Evolutionary conservation across 371 early-diverging fungal species (phyloP).

Genomic region (Mortierella sp.): DNA sequence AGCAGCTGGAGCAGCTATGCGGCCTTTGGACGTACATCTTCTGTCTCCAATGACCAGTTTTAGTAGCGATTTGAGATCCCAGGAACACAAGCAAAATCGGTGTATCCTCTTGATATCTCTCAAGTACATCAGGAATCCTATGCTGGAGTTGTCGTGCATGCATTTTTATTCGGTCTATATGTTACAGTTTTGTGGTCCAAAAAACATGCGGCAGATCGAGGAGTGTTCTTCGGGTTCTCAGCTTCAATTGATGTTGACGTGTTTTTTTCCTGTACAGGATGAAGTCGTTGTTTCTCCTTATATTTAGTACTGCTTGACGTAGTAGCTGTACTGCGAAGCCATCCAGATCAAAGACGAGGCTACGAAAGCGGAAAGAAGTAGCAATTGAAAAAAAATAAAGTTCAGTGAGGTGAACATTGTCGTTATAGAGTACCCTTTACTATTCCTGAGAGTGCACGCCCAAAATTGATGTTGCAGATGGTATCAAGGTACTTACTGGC

Average conservation of each 20-base stretch:
- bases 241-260: not conserved
- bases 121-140: not conserved
- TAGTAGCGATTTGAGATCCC: not conserved
- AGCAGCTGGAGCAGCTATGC: conserved; percentile 28
- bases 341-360: conserved; percentile 64
- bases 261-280: not conserved
- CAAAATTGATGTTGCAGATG: not conserved
- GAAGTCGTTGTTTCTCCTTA: not conserved
- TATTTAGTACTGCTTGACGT: conserved; percentile 59
- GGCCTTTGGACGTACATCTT: conserved; percentile 10
- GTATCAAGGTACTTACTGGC: conserved; percentile 66
- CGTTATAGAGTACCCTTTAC: no score
- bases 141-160: not conserved
- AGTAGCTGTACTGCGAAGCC: conserved; percentile 58
- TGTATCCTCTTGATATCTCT: no score
- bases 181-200: conserved; percentile 4
- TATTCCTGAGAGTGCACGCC: not conserved
- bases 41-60: not conserved
- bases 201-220: not conserved
- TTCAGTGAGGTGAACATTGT: no score
- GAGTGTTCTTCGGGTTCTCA: not conserved
- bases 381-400: conserved; percentile 1
- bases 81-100: no score
- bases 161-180: conserved; percentile 7
- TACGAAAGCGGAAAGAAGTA: conserved; percentile 16